Evolutionary conservation across 768 basidiomycete species (phyloP).

Genomic region (Leccinellum rugosiceps): DNA sequence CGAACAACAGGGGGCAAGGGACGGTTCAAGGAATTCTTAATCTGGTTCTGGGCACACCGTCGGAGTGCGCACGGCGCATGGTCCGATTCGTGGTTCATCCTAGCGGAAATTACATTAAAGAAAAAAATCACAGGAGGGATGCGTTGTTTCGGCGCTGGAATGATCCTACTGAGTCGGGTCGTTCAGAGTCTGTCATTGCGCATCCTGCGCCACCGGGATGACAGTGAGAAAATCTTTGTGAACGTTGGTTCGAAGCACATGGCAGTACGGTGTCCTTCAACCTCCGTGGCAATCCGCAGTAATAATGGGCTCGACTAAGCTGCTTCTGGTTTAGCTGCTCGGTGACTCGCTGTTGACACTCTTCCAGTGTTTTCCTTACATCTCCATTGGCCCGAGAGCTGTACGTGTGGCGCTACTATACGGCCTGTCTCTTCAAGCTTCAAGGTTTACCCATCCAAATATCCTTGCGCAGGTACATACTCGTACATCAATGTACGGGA

Average conservation of each 20-base stretch:
- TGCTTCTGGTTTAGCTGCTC: neutral
- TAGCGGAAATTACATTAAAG: neutral
- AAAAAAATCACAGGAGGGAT: neutral
- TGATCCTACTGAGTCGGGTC: neutral
- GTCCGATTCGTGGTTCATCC: conserved; percentile 2
- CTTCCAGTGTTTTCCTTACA: neutral
- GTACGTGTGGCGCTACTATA: neutral
- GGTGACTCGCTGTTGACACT: neutral
- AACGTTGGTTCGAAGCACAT: neutral
- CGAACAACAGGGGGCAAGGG: neutral
- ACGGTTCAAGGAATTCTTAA: neutral
- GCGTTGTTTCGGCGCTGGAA: conserved; percentile 5
- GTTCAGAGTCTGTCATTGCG: neutral
- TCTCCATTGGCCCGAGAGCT: neutral
- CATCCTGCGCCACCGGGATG: neutral
- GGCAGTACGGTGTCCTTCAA: neutral
- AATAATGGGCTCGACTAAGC: neutral
- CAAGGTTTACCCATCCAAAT: neutral
- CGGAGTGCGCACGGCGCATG: conserved; percentile 8
- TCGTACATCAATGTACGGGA: neutral
- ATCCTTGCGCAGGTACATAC: neutral
- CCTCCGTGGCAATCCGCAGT: neutral
- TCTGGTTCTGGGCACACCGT: neutral
- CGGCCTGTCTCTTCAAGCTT: neutral
- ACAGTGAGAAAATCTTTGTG: neutral